phyloP scores from a whole-genome alignment of 345 rosid species.

The Physaria fendleri region DNA sequence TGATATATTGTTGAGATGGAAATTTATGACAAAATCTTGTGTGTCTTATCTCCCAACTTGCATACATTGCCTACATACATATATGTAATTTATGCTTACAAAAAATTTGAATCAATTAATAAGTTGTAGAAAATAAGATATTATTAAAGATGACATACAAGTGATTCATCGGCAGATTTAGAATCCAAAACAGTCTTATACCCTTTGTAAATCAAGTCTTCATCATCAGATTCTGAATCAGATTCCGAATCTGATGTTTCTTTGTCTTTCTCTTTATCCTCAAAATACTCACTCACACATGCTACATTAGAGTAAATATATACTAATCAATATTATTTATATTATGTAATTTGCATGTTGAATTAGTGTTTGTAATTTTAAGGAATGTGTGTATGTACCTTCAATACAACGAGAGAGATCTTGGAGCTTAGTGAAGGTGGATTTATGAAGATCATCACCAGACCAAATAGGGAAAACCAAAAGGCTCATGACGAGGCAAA shows the following conservation, averaged over 20 bases:
- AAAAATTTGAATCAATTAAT: background rate
- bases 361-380: background rate
- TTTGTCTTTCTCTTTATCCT: constrained; percentile 20
- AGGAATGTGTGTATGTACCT: constrained; percentile 35
- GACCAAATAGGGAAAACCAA: constrained; percentile 78
- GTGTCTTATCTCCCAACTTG: constrained; percentile 88
- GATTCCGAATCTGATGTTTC: constrained; percentile 19
- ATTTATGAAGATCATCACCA: constrained; percentile 70
- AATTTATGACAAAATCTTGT: constrained; percentile 42
- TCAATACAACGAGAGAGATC: constrained; percentile 61
- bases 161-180: constrained; percentile 65
- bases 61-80: constrained; percentile 51
- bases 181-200: constrained; percentile 73
- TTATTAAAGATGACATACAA: constrained; percentile 34
- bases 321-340: background rate
- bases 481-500: constrained; percentile 68
- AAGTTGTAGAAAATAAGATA: background rate
- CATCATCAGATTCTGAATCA: constrained; percentile 25
- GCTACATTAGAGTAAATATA: constrained; percentile 31
- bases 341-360: background rate
- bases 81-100: background rate
- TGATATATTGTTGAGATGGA: constrained; percentile 68
- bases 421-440: constrained; percentile 57
- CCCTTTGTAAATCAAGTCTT: constrained; percentile 60
- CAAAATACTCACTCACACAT: constrained; percentile 62